Evolutionary conservation across 2,329 filamentous ascomycete genomes (phyloP).

Genomic region (Colletotrichum salicis): DNA sequence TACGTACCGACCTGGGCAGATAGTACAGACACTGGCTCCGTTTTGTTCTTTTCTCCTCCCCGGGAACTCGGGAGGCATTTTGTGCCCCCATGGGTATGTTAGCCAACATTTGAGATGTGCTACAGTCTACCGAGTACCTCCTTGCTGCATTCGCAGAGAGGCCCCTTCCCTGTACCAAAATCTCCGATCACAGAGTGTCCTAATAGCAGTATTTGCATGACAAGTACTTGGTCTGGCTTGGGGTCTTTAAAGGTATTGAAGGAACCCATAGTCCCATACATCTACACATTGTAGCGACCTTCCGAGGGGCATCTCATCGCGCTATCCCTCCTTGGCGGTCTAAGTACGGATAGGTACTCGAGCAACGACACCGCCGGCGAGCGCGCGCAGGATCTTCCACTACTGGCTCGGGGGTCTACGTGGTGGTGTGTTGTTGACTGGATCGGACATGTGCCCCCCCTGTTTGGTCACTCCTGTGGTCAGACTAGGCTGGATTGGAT

Average conservation of each 20-base stretch:
- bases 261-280: background rate
- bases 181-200: background rate
- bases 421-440: slow-evolving; percentile 14
- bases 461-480: background rate
- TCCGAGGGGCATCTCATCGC: slow-evolving; percentile 11
- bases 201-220: background rate
- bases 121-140: background rate
- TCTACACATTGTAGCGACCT: background rate
- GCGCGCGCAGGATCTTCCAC: slow-evolving; percentile 23
- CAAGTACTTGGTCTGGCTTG: background rate
- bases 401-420: slow-evolving; percentile 10
- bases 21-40: background rate
- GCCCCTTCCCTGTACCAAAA: background rate
- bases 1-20: background rate
- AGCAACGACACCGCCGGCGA: slow-evolving; percentile 17
- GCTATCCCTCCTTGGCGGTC: slow-evolving; percentile 4
- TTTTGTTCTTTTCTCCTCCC: background rate
- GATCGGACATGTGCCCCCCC: background rate
- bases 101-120: background rate
- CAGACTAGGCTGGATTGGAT: slow-evolving; percentile 24
- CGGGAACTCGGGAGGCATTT: background rate
- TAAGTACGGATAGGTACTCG: slow-evolving; percentile 1
- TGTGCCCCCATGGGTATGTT: background rate
- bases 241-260: background rate
- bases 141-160: background rate